Conservation (phyloP, 1,139 yeast species). For the Saccharomycopsis phalli region DNA sequence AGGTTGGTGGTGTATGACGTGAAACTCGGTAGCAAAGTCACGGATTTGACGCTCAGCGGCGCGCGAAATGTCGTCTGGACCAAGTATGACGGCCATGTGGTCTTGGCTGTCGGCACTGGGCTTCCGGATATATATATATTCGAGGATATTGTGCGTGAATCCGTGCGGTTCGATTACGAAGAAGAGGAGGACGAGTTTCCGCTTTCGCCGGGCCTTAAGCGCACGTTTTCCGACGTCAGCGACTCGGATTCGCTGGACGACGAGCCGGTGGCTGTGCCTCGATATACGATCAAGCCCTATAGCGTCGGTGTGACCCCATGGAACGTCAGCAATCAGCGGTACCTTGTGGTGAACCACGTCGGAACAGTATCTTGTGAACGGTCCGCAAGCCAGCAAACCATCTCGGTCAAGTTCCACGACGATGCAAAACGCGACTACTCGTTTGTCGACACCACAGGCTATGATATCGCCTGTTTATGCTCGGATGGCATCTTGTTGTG, state of each 20-base stretch:
- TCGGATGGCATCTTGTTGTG: slow-evolving; percentile 61
- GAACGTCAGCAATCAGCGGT: slow-evolving; percentile 51
- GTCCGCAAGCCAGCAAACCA: slow-evolving; percentile 42
- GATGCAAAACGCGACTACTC: slow-evolving; percentile 61
- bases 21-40: too few relatives aligned
- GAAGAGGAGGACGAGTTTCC: slow-evolving; percentile 18
- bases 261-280: slow-evolving; percentile 31
- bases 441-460: slow-evolving; percentile 65
- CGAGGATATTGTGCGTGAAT: slow-evolving; percentile 9
- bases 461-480: slow-evolving; percentile 70
- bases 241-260: slow-evolving; percentile 22
- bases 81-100: slow-evolving; percentile 23
- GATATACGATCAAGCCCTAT: slow-evolving; percentile 30
- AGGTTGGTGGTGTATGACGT: slow-evolving; percentile 50
- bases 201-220: slow-evolving; percentile 26
- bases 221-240: slow-evolving; percentile 21
- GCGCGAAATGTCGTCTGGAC: too few relatives aligned
- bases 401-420: slow-evolving; percentile 85
- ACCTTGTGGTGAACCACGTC: slow-evolving; percentile 67
- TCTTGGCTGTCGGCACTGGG: slow-evolving; percentile 40
- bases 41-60: too few relatives aligned
- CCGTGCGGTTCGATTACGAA: slow-evolving; percentile 13
- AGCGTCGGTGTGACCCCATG: slow-evolving; percentile 86
- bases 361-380: slow-evolving; percentile 73
- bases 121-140: slow-evolving; percentile 40